Evolutionary conservation across 148 eudicot genomes (phyloP), one percentile per base, ranked within the genome.

Genomic region (Cornus florida): DNA sequence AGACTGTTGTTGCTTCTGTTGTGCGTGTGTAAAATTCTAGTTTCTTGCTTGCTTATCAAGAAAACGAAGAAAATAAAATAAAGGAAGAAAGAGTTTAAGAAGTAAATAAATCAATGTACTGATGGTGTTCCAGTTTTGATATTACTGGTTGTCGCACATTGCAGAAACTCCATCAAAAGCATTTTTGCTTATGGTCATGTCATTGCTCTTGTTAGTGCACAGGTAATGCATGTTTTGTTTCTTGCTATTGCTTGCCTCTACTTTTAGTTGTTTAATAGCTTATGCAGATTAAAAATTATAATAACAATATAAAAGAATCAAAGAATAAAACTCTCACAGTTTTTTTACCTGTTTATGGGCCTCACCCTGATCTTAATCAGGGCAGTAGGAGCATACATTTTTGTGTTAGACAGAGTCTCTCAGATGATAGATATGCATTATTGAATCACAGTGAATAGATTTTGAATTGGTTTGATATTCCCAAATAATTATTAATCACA

Each of bases 101-200:
- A 62, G 23, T 19, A 62, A 62, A 62, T 19, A 57, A 74, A 10
- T 5, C 35, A 22, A 69, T 38, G 71, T 59, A n/a, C 71, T 81
- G 62, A 78, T 71, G 35, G n/a, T 14, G 19, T 24, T 56, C 22
- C 16, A 24, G 78, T 74, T 73, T 83, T 17, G 50, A 76, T 82
- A 57, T 84, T 77, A 78, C 92, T 92, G 98, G 79, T 93, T 35
- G 88, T 90, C 69, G 78, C 87, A 67, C 78, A 64, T 62, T 89
- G 83, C 80, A 83, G 80, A 60, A 86, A 84, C 13, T 73, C 90
- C 46, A 80, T 48, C 56, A 81, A 78, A 72, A 76, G 86, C 33
- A 82, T 86, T 67, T 95, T 88, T 83, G 92, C 94, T 41, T 88
- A 84, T 82, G 90, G 86, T 12, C 93, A 87, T 80, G 97, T 93